phyloP scores from a whole-genome alignment of 371 early-diverging fungal species.

The Zancudomyces culisetae region DNA sequence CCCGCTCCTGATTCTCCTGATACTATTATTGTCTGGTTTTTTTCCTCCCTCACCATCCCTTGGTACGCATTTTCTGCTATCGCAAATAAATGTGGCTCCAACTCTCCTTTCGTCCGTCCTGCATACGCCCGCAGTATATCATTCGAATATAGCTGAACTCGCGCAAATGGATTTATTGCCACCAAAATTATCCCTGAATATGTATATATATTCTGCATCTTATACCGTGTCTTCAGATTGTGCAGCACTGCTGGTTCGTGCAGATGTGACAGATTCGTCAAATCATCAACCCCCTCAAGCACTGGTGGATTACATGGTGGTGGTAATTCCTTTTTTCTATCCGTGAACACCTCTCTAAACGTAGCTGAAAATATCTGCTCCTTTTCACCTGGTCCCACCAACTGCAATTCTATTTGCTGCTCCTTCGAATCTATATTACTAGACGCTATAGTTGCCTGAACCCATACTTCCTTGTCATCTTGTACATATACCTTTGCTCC shows the following conservation, averaged over 20 bases:
- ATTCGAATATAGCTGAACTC: slow-evolving; percentile 59
- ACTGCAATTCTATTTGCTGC: background rate
- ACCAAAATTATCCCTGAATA: slow-evolving; percentile 97
- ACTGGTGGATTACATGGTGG: slow-evolving; percentile 77
- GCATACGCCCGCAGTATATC: slow-evolving; percentile 84
- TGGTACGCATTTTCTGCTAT: slow-evolving; percentile 95
- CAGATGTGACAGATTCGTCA: slow-evolving; percentile 73
- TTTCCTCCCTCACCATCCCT: slow-evolving; percentile 72
- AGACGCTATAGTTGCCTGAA: slow-evolving; percentile 1
- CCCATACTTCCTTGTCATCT: slow-evolving; percentile 5
- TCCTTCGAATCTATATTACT: background rate
- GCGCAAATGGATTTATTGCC: slow-evolving; percentile 93
- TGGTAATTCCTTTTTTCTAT: slow-evolving; percentile 48
- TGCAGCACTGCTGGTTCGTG: slow-evolving; percentile 84
- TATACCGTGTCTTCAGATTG: slow-evolving; percentile 70
- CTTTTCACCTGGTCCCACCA: background rate
- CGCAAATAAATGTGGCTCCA: slow-evolving; percentile 97
- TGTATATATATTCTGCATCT: slow-evolving; percentile 89
- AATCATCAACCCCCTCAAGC: slow-evolving; percentile 76
- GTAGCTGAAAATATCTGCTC: slow-evolving; percentile 37
- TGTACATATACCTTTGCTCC: slow-evolving; percentile 4
- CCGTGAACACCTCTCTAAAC: slow-evolving; percentile 37
- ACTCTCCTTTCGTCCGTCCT: slow-evolving; percentile 79
- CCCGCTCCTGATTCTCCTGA: slow-evolving; percentile 97
- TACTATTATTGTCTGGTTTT: slow-evolving; percentile 96